These are phyloP conservation scores for Globisporangium sylvaticum DNA, from an alignment of 352 stramenopile genomes.

Conservation along the genomic window DNA sequence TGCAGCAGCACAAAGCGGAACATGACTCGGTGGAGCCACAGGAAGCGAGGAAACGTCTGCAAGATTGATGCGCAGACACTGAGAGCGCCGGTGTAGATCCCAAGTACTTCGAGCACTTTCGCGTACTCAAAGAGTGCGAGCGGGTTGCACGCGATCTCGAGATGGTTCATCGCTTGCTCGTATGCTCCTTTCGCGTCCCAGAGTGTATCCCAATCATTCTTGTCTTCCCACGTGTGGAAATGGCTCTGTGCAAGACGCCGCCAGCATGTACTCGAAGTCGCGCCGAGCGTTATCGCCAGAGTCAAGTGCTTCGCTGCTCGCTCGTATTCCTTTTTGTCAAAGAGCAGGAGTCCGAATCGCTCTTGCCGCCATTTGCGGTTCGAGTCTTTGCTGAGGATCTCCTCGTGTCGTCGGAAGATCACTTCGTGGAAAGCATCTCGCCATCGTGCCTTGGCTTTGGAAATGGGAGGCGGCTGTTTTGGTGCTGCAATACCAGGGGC, in stretches of 20 bases:
- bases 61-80: slow-evolving; percentile 46
- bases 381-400: slow-evolving; percentile 52
- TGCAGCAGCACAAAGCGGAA: slow-evolving; percentile 55
- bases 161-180: slow-evolving; percentile 45
- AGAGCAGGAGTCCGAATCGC: slow-evolving; percentile 53
- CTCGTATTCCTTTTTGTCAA: slow-evolving; percentile 33
- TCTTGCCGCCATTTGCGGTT: slow-evolving; percentile 66
- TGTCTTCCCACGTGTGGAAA: slow-evolving; percentile 37
- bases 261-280: slow-evolving; percentile 40
- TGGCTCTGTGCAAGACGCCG: slow-evolving; percentile 54
- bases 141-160: slow-evolving; percentile 50
- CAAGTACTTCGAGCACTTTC: slow-evolving; percentile 45
- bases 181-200: slow-evolving; percentile 59
- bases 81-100: slow-evolving; percentile 41
- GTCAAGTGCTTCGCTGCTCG: slow-evolving; percentile 41
- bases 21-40: slow-evolving; percentile 31
- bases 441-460: slow-evolving; percentile 28
- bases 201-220: slow-evolving; percentile 51
- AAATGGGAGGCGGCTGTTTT: not conserved
- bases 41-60: slow-evolving; percentile 50
- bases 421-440: slow-evolving; percentile 36
- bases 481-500: not conserved
- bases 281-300: slow-evolving; percentile 47
- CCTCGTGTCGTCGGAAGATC: slow-evolving; percentile 51
- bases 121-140: slow-evolving; percentile 49